phyloP scores from a whole-genome alignment of 306 rosid species.

The Pyrus bretschneideri region DNA sequence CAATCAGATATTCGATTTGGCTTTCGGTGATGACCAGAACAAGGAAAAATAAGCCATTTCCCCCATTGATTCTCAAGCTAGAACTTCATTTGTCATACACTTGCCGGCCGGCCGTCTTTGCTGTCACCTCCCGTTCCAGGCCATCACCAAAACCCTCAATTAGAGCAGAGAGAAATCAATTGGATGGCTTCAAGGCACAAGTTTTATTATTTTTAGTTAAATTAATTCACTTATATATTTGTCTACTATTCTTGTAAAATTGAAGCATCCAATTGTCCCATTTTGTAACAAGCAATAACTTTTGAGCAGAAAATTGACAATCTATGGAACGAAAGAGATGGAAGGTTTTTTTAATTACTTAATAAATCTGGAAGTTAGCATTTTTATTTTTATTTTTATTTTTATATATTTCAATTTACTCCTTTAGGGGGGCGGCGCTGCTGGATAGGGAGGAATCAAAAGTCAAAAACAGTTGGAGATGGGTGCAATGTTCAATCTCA shows the following conservation, averaged over 20 bases:
- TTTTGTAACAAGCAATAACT: neutral
- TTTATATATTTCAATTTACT: neutral
- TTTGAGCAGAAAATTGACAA: neutral
- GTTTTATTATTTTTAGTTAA: neutral
- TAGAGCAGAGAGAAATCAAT: constrained; percentile 3
- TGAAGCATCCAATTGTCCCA: constrained; percentile 1
- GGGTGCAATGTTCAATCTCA: too few species aligned
- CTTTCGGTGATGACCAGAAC: constrained; percentile 44
- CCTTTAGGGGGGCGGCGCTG: too few species aligned
- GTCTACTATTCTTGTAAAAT: constrained; percentile 1
- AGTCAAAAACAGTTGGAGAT: neutral
- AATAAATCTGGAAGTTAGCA: neutral
- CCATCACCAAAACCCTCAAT: constrained; percentile 19
- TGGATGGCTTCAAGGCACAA: neutral
- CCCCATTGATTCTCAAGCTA: constrained; percentile 11
- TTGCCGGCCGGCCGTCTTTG: too few species aligned
- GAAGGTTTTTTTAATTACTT: neutral
- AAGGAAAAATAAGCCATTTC: constrained; percentile 18
- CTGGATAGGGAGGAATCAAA: neutral
- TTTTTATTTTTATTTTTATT: too few species aligned
- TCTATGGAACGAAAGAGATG: neutral
- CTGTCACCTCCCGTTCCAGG: constrained; percentile 20
- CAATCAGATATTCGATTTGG: constrained; percentile 60
- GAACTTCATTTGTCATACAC: constrained; percentile 12
- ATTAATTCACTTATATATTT: neutral